These are phyloP conservation scores for Fusarium guadeloupense DNA, from an alignment of 2,329 filamentous ascomycete genomes.

Conservation along the genomic window DNA sequence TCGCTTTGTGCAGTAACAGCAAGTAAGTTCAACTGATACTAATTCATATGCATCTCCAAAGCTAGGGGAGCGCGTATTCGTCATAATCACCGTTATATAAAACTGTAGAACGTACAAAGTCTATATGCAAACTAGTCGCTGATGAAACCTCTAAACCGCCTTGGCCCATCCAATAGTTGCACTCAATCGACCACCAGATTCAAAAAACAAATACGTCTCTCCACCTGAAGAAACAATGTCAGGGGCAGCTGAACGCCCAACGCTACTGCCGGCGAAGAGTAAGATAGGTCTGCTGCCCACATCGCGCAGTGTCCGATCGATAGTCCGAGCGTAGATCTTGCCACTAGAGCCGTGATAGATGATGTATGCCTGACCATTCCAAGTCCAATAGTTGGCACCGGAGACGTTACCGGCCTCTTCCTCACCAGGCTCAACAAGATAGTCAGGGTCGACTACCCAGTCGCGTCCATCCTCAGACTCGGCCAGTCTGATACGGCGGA, in stretches of 20 bases:
- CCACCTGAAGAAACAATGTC: background rate
- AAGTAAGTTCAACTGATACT: too few species aligned
- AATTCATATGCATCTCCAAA: too few species aligned
- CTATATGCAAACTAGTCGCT: too few species aligned
- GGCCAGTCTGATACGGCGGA: slow-evolving; percentile 39
- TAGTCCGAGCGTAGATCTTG: slow-evolving; percentile 18
- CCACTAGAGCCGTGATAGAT: slow-evolving; percentile 19
- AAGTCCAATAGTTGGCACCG: slow-evolving; percentile 20
- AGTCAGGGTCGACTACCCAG: slow-evolving; percentile 29
- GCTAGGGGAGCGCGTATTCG: too few species aligned
- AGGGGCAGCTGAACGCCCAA: slow-evolving; percentile 12
- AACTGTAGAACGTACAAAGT: too few species aligned
- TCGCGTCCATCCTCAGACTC: slow-evolving; percentile 36
- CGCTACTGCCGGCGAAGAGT: slow-evolving; percentile 14
- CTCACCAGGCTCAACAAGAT: background rate
- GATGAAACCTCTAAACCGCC: background rate
- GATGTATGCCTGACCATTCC: slow-evolving; percentile 14
- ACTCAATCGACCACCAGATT: background rate
- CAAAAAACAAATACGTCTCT: slow-evolving; percentile 20
- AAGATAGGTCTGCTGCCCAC: slow-evolving; percentile 16
- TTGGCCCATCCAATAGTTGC: slow-evolving; percentile 22
- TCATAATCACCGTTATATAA: too few species aligned
- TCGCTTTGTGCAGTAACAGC: too few species aligned
- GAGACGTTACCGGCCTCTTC: slow-evolving; percentile 15
- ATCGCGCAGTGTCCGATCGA: slow-evolving; percentile 20